Evolutionary conservation across 768 basidiomycete genomes (phyloP).

Genomic region (Leccinum incarnatum): DNA sequence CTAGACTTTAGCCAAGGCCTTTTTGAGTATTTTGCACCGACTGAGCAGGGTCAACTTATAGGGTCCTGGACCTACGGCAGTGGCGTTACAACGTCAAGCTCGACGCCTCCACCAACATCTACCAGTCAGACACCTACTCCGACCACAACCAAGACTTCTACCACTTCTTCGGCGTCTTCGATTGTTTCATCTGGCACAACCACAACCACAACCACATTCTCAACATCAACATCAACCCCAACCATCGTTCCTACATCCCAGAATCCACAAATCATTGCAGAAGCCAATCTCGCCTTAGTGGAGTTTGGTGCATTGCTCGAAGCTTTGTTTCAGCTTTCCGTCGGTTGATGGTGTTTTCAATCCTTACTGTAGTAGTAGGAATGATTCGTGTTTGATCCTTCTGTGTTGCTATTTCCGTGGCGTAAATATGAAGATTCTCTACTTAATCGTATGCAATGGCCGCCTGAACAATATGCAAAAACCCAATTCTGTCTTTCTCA

Average conservation of each 20-base stretch:
- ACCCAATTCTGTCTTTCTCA: conserved; percentile 26
- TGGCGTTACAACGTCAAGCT: conserved; percentile 19
- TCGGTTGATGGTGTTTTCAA: not conserved
- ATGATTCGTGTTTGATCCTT: not conserved
- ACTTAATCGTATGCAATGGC: conserved; percentile 23
- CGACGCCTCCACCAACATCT: conserved; percentile 17
- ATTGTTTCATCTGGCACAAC: not conserved
- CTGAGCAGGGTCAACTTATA: conserved; percentile 34
- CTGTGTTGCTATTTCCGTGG: not conserved
- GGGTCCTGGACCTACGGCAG: conserved; percentile 41
- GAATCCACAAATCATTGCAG: conserved; percentile 20
- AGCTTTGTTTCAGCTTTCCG: conserved; percentile 7
- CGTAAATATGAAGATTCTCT: not conserved
- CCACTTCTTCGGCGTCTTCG: conserved; percentile 14
- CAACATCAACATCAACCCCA: conserved; percentile 4
- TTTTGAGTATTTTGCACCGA: conserved; percentile 40
- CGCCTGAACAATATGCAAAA: conserved; percentile 35
- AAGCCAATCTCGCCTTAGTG: conserved; percentile 27
- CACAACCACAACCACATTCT: not conserved
- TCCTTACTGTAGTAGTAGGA: not conserved
- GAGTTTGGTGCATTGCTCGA: conserved; percentile 23
- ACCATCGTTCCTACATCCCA: conserved; percentile 19
- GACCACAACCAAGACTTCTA: conserved; percentile 10
- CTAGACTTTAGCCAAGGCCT: conserved; percentile 48
- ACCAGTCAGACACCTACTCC: conserved; percentile 22